Evolutionary conservation across 108 stramenopile genomes (phyloP).

Genomic region (Pseudonitzschia delicatissima): DNA sequence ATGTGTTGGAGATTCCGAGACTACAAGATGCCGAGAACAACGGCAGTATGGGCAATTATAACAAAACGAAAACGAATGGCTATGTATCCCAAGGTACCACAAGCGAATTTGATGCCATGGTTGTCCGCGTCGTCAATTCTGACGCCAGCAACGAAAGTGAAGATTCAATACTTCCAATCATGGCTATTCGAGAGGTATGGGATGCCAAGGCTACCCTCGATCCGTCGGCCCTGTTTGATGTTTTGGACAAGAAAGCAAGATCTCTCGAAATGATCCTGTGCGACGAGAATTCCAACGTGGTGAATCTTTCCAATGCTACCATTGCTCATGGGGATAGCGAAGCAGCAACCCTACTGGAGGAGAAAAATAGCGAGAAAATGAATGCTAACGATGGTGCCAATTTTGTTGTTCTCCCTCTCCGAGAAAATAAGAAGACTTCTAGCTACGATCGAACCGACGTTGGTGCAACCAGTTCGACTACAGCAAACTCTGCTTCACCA

Average conservation of each 20-base stretch:
- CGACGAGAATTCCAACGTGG: background rate
- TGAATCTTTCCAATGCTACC: background rate
- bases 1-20: constrained; percentile 1
- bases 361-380: background rate
- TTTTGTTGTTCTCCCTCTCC: background rate
- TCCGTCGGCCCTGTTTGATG: constrained; percentile 12
- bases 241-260: background rate
- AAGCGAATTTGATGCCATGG: constrained; percentile 12
- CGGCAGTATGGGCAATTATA: no score
- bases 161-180: background rate
- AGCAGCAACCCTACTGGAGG: background rate
- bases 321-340: background rate
- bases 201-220: constrained; percentile 15
- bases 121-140: background rate
- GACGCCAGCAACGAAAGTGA: background rate
- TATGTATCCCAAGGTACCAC: background rate
- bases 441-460: background rate
- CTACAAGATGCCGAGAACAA: no score
- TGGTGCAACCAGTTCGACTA: background rate
- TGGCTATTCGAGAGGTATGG: constrained; percentile 4
- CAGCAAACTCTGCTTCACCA: background rate
- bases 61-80: background rate
- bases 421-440: background rate
- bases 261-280: background rate
- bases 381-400: background rate